These are phyloP conservation scores for Arabis hirsuta DNA, from an alignment of 345 rosid species.

Conservation along the genomic window DNA sequence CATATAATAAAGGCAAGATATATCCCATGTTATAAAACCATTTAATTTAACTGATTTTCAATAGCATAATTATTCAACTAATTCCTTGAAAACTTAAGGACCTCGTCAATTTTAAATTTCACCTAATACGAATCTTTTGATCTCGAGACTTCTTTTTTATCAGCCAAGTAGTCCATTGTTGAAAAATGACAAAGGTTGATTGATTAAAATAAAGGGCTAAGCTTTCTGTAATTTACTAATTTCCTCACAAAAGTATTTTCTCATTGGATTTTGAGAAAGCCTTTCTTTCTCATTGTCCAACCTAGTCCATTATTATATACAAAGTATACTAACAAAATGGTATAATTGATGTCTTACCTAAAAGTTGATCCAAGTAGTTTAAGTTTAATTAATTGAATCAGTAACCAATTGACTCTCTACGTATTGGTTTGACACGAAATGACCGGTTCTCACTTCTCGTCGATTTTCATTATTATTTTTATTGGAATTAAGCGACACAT, in stretches of 20 bases:
- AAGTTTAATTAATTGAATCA: conserved; percentile 9
- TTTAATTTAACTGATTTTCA: background rate
- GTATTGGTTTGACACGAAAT: conserved; percentile 43
- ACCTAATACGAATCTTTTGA: conserved; percentile 33
- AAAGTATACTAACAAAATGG: background rate
- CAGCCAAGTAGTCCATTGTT: conserved; percentile 37
- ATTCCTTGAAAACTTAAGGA: conserved; percentile 24
- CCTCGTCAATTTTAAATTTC: conserved; percentile 18
- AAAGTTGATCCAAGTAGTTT: conserved; percentile 37
- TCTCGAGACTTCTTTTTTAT: conserved; percentile 2
- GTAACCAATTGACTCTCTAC: conserved; percentile 38
- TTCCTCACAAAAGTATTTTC: conserved; percentile 22
- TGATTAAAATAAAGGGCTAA: background rate
- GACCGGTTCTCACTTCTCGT: conserved; percentile 25
- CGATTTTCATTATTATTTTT: conserved; percentile 4
- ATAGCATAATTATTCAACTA: conserved; percentile 9
- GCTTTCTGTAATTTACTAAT: conserved; percentile 31
- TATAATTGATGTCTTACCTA: conserved; percentile 30
- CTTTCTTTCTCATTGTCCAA: conserved; percentile 24
- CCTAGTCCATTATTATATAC: conserved; percentile 19
- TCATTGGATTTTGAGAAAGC: conserved; percentile 32
- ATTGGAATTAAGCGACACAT: conserved; percentile 28
- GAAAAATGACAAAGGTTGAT: conserved; percentile 30
- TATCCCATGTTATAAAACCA: conserved; percentile 1
- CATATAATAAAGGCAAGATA: background rate